Percentiles rank a stretch among this genome's conserved stretches.
Evolutionary conservation across 23 red algal genomes (phyloP).

Genomic region (Gracilariopsis chorda): DNA sequence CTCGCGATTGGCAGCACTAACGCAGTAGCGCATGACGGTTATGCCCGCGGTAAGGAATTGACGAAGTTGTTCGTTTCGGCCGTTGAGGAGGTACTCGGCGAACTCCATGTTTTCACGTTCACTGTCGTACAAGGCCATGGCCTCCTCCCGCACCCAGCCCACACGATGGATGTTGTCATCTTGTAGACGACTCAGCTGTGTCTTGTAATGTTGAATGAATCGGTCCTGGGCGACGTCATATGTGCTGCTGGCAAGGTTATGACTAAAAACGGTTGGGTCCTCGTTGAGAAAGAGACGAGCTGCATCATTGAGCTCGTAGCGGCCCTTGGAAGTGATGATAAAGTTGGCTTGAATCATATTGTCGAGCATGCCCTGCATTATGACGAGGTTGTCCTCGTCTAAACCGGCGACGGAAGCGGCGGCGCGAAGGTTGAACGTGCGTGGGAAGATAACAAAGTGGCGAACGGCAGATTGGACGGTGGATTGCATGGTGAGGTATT

Average conservation of each 20-base stretch:
- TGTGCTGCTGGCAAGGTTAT: slow-evolving; percentile 16
- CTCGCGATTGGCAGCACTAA: slow-evolving; percentile 50
- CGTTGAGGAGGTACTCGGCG: slow-evolving; percentile 40
- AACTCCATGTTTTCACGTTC: slow-evolving; percentile 77
- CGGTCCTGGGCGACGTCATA: slow-evolving; percentile 49
- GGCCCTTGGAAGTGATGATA: slow-evolving; percentile 32
- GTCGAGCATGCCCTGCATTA: slow-evolving; percentile 41
- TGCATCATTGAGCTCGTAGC: slow-evolving; percentile 52
- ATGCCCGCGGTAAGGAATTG: slow-evolving; percentile 65
- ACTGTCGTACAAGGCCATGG: slow-evolving; percentile 71
- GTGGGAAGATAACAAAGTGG: slow-evolving; percentile 63
- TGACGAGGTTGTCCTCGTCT: neutral
- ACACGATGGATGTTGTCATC: slow-evolving; percentile 55
- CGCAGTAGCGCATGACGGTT: slow-evolving; percentile 83
- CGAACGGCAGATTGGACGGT: slow-evolving; percentile 13
- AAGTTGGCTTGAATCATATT: slow-evolving; percentile 38
- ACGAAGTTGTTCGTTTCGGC: neutral
- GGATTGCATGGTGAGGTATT: slow-evolving; percentile 20
- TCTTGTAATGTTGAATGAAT: slow-evolving; percentile 57
- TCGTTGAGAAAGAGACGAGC: slow-evolving; percentile 52
- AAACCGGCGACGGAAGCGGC: slow-evolving; percentile 47
- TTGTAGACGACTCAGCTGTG: slow-evolving; percentile 41
- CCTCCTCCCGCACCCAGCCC: slow-evolving; percentile 65
- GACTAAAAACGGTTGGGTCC: slow-evolving; percentile 15
- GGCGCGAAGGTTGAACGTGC: slow-evolving; percentile 45